Evolutionary conservation across 768 basidiomycete genomes (phyloP), one percentile per base, ranked within the genome.

Genomic region (Chlorophyllum brunneum): DNA sequence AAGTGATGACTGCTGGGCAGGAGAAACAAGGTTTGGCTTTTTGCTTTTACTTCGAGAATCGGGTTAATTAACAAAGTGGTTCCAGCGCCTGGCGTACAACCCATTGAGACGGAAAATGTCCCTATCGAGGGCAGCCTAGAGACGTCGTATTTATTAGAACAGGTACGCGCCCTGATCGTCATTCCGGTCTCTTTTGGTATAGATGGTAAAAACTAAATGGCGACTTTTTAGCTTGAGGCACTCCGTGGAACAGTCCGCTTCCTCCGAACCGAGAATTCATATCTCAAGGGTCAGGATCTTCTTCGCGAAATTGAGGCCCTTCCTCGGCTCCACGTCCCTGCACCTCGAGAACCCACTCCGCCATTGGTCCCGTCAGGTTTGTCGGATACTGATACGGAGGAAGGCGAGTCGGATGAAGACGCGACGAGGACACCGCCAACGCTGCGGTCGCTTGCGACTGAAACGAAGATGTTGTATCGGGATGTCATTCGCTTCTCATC

Each of bases 181-280:
- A 55, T 43, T 38, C 5, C 15, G 38, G 27, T n/a, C 31, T 50
- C 15, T 15, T 48, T 22, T 20, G 54, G 18, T 5, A 54, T 26
- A 53, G 44, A 33, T 20, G 34, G 42, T 51, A 50, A 22, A 59
- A 1, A n/a, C 10, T 30, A 15, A 9, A 9, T 16, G 5, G 38
- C 18, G 38, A 20, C 38, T 22, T 40, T 40, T 16, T 53, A 93
- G 88, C 85, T 98, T 62, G 90, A 95, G 40, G 88, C 88, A 11
- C 79, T 98, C n/a, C 88, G 92, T 34, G 85, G 87, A 4, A 90
- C 95, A 0, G 83, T 98, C 24, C 83, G 92, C 16, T 98, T 89
- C 81, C 75, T 99, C n/a, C 84, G 95, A 20, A 84, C 79, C 30
- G 95, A 98, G 68, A 98, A 98, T 65, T 81, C 91, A 2, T 93